Conservation (phyloP, 2,329 filamentous ascomycete genomes). For the Aphanocladium album region DNA sequence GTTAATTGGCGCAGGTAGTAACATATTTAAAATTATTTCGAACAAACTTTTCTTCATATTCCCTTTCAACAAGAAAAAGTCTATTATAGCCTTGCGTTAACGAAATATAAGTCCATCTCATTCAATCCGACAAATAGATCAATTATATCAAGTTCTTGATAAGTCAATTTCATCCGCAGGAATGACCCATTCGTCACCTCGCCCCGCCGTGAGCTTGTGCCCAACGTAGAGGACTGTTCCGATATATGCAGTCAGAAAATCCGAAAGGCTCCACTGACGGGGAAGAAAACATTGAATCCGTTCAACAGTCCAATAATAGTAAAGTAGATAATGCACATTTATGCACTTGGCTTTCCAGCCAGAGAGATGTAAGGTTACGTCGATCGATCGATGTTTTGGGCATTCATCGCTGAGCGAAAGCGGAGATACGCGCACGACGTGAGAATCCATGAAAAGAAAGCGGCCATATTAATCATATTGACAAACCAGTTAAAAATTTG, state of each 20-base stretch:
- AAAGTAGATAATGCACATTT: conserved; percentile 6
- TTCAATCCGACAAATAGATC: no score
- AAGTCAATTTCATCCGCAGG: neutral
- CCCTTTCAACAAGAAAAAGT: no score
- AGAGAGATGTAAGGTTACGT: conserved; percentile 6
- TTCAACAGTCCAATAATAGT: conserved; percentile 48
- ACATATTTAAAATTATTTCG: no score
- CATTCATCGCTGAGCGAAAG: conserved; percentile 13
- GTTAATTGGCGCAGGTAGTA: no score
- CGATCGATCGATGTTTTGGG: conserved; percentile 5
- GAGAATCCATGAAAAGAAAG: conserved; percentile 17
- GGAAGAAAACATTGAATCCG: conserved; percentile 41
- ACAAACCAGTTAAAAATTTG: conserved; percentile 56
- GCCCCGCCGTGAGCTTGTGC: neutral
- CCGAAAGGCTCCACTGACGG: conserved; percentile 14
- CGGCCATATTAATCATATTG: conserved; percentile 26
- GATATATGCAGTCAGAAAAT: conserved; percentile 18
- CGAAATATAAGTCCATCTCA: no score
- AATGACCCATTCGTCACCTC: neutral
- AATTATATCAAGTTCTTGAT: no score
- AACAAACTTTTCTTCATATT: no score
- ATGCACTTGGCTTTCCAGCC: conserved; percentile 10
- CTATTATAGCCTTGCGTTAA: no score
- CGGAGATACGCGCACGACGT: conserved; percentile 14
- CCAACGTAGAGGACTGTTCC: conserved; percentile 11